Conservation (phyloP, 495 filamentous ascomycete genomes). For the Pseudevernia furfuracea region DNA sequence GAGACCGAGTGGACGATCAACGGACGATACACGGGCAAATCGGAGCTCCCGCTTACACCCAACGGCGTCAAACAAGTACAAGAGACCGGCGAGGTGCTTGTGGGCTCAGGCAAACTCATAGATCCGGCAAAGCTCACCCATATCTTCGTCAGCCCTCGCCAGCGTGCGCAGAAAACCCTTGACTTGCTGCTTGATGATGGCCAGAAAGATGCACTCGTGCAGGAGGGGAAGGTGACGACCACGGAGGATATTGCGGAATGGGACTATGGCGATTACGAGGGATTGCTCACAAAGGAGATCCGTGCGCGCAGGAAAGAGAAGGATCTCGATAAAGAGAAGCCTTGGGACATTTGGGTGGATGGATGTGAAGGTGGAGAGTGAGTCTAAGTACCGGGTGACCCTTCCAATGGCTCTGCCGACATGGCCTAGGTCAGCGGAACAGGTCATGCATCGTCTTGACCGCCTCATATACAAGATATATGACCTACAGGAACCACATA, state of each 20-base stretch:
- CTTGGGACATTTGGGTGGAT: constrained; percentile 79
- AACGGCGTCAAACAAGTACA: constrained; percentile 65
- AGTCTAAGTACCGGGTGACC: constrained; percentile 13
- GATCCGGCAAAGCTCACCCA: constrained; percentile 65
- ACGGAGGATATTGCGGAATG: constrained; percentile 71
- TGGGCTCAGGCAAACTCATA: constrained; percentile 69
- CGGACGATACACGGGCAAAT: constrained; percentile 73
- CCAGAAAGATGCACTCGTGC: constrained; percentile 26
- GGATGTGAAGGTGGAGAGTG: constrained; percentile 57
- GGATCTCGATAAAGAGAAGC: constrained; percentile 46
- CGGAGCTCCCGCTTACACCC: constrained; percentile 72
- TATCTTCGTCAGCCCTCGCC: constrained; percentile 74
- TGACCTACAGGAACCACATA: constrained; percentile 39
- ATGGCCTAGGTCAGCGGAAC: constrained; percentile 37
- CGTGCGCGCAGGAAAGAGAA: constrained; percentile 48
- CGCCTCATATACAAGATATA: constrained; percentile 58
- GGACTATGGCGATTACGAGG: constrained; percentile 87
- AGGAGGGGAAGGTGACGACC: constrained; percentile 41
- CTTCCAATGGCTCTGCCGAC: not conserved
- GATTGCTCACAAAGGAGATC: constrained; percentile 61
- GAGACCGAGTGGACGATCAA: constrained; percentile 87
- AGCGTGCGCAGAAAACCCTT: constrained; percentile 67
- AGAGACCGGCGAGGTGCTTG: constrained; percentile 60
- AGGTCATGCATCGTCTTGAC: constrained; percentile 60
- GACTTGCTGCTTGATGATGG: constrained; percentile 54